Percentiles rank a stretch among this genome's conserved stretches.
Evolutionary conservation across 306 rosid genomes (phyloP).

Genomic region (Medicago arabica): DNA sequence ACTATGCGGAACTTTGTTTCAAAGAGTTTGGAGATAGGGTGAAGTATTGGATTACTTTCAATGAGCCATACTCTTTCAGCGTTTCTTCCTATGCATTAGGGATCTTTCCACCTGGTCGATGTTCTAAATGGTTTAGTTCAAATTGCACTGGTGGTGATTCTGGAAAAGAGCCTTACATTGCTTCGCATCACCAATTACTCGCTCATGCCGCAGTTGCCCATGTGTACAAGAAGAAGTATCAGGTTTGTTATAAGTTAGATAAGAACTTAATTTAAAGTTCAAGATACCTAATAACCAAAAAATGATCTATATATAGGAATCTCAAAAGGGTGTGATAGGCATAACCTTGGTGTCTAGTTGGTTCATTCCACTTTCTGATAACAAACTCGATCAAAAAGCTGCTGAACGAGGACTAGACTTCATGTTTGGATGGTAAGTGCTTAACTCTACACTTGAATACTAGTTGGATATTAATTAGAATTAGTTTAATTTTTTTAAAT

Average conservation of each 20-base stretch:
- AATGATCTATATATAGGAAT: conserved; percentile 44
- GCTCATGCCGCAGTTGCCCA: conserved; percentile 60
- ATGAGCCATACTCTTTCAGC: conserved; percentile 52
- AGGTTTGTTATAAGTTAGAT: conserved; percentile 25
- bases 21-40: conserved; percentile 64
- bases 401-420: conserved; percentile 63
- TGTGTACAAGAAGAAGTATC: conserved; percentile 49
- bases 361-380: conserved; percentile 52
- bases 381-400: conserved; percentile 43
- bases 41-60: conserved; percentile 67
- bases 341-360: conserved; percentile 54
- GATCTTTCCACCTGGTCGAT: conserved; percentile 48
- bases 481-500: neutral
- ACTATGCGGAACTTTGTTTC: conserved; percentile 59
- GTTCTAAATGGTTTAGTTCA: conserved; percentile 50
- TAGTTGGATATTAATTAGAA: no score
- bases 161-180: conserved; percentile 60
- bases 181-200: conserved; percentile 56
- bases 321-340: conserved; percentile 70
- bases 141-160: conserved; percentile 62
- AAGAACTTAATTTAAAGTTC: neutral
- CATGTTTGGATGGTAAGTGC: conserved; percentile 67
- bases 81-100: conserved; percentile 42
- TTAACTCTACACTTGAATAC: neutral
- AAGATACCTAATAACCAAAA: neutral